Evolutionary conservation across 2,329 filamentous ascomycete genomes (phyloP), one percentile per base, ranked within the genome.

Genomic region (Taxawa tesnikishii): DNA sequence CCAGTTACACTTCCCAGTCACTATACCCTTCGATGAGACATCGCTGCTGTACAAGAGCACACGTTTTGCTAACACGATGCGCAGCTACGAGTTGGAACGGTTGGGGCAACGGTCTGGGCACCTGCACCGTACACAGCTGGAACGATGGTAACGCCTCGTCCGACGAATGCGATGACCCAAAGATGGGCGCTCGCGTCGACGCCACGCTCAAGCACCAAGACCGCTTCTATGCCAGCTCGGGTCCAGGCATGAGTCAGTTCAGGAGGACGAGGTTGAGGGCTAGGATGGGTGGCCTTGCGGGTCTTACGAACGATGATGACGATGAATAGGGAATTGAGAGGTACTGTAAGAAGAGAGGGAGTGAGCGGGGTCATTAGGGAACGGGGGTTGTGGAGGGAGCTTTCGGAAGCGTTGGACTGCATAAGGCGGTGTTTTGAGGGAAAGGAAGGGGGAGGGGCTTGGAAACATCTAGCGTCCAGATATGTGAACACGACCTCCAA

Each of bases 51-150:
- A 2, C 19, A n/a, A 23, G n/a, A 23, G 19, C 8, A 23, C 8
- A n/a, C 19, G 19, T 8, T 8, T 23, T n/a, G 16, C 34, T 43
- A 15, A 40, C 25, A 19, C 9, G 7, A 1, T 24, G 15, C 15
- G 3, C 40, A 83, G 84, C 84, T 24, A 90, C 84, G 6, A 75
- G 78, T 0, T 84, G 83, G 77, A 87, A 87, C 43, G 82, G 82
- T 14, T 81, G 75, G 58, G 77, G 75, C 29, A 75, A 79, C 53
- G 68, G 74, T 0, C 66, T 72, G 11, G 83, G 82, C 9, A 88
- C 83, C 2, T 84, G 81, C 40, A 79, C 79, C 0, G 54, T 88
- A 12, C 84, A 93, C 50, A 73, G 73, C 2, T 90, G 78, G 67
- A 84, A 84, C 38, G 77, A 84, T 42, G 67, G 67, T 0, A 51